Evolutionary conservation across 108 stramenopile species (phyloP).

Genomic region (Stephanodiscus minutulus): DNA sequence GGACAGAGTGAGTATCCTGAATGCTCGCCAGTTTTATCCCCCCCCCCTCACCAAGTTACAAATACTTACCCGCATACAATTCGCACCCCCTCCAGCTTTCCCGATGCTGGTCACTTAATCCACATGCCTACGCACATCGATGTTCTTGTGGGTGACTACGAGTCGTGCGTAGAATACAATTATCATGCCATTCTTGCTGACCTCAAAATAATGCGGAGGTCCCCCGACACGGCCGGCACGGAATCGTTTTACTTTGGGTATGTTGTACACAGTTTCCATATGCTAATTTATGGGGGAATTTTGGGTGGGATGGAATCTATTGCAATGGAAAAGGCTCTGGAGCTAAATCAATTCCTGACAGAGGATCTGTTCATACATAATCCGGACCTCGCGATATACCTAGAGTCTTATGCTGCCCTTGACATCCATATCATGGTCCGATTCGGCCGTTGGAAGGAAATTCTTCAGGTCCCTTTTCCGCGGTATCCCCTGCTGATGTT

Average conservation of each 20-base stretch:
- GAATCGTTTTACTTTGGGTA: slow-evolving; percentile 88
- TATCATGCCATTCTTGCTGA: slow-evolving; percentile 74
- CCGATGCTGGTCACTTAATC: slow-evolving; percentile 83
- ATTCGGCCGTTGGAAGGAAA: slow-evolving; percentile 85
- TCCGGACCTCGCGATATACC: slow-evolving; percentile 72
- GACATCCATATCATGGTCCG: slow-evolving; percentile 85
- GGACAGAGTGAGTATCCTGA: slow-evolving; percentile 45
- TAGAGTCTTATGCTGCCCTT: slow-evolving; percentile 81
- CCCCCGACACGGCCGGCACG: slow-evolving; percentile 73
- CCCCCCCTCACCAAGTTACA: not conserved
- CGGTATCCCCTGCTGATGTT: slow-evolving; percentile 75
- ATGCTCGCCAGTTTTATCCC: not conserved
- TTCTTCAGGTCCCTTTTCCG: slow-evolving; percentile 62
- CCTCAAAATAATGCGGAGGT: slow-evolving; percentile 55
- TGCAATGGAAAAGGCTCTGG: slow-evolving; percentile 66
- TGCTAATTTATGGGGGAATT: slow-evolving; percentile 80
- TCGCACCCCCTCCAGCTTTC: slow-evolving; percentile 44
- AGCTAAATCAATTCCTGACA: slow-evolving; percentile 56
- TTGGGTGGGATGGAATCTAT: slow-evolving; percentile 80
- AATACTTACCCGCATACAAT: not conserved
- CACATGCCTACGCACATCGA: slow-evolving; percentile 90
- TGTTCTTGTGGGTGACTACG: slow-evolving; percentile 85
- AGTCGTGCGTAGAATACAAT: slow-evolving; percentile 76
- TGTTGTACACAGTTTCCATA: slow-evolving; percentile 86
- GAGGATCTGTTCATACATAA: slow-evolving; percentile 74